Evolutionary conservation across 495 filamentous ascomycete genomes (phyloP), one percentile per base, ranked within the genome.

Genomic region (Trichoderma gamsii): DNA sequence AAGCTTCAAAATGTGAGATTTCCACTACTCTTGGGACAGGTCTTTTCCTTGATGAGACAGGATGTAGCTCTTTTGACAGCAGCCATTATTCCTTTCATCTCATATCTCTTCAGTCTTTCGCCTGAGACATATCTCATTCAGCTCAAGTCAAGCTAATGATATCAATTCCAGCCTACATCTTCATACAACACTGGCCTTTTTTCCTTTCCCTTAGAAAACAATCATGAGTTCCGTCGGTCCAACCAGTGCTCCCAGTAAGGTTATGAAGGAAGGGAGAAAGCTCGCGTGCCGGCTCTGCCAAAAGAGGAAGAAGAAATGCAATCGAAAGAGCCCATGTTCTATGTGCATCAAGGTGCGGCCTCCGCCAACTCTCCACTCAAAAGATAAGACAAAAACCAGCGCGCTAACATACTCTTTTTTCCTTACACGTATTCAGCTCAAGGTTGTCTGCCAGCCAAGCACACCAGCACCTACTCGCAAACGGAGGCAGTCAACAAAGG

Each of bases 271-370:
- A 46, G 35, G 32, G 11, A 65, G 41, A 16, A 65, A 41, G 21
- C 64, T 65, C 16, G 64, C 64, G 3, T 65, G 64, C 32, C 38
- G 38, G 7, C 35, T 41, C 64, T 65, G 64, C 35, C 64, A 65
- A 35, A 25, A 65, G 18, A 32, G 64, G 9, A 65, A 65, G 25
- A 65, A 65, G 64, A 65, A 65, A 35, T 65, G 64, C 23, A 46
- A 65, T 35, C 64, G 64, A 4, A 65, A 65, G 25, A 41, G 35
- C 18, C 64, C 64, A 41, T 65, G 64, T 27, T 41, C 38, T 12
- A 65, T 43, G 41, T 65, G 64, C 64, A 25, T 65, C 29, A 65
- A 65, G 64, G 64, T 65, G 21, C 64, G 64, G 16, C 27, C 4
- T 35, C 38, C 43, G 18, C 35, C 12, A 46, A 46, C 43, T 46